A percentile compares a stretch with the other conserved stretches of the same genome.
These are phyloP conservation scores for Aspergillus luchuensis DNA, from an alignment of 2,329 filamentous ascomycete species.

Conservation along the genomic window DNA sequence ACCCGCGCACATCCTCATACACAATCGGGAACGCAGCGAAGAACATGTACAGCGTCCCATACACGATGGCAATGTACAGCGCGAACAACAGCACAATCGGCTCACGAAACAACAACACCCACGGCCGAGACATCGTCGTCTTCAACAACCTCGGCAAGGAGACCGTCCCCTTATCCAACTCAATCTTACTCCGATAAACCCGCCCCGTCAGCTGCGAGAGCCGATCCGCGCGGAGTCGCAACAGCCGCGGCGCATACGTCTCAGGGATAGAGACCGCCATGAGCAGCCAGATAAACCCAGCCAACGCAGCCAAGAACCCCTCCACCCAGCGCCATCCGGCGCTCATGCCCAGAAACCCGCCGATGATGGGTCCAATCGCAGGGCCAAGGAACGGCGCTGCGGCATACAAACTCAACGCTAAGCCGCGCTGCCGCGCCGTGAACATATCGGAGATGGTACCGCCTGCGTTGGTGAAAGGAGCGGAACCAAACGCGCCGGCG, in stretches of 20 bases:
- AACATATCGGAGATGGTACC: conserved; percentile 10
- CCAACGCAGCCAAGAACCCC: neutral
- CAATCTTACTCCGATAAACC: conserved; percentile 5
- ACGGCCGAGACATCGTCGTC: neutral
- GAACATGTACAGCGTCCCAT: conserved; percentile 10
- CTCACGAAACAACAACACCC: conserved; percentile 3
- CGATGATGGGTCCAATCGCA: conserved; percentile 5
- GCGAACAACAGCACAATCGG: conserved; percentile 8
- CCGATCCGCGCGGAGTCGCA: neutral
- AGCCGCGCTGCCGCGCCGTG: neutral
- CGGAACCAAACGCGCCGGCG: neutral
- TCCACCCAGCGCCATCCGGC: conserved; percentile 8
- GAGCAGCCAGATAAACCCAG: conserved; percentile 5
- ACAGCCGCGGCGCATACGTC: neutral
- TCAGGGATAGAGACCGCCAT: neutral
- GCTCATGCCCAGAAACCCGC: conserved; percentile 2
- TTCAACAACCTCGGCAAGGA: neutral
- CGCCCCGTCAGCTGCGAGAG: conserved; percentile 1
- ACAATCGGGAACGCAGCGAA: conserved; percentile 7
- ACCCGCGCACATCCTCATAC: conserved; percentile 3
- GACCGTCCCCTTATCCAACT: conserved; percentile 1
- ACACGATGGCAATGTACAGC: conserved; percentile 3
- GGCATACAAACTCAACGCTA: conserved; percentile 4
- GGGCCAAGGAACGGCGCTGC: conserved; percentile 2
- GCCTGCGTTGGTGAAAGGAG: conserved; percentile 5